Conservation (phyloP, 2,329 filamentous ascomycete genomes). For the Ilyonectria robusta region DNA sequence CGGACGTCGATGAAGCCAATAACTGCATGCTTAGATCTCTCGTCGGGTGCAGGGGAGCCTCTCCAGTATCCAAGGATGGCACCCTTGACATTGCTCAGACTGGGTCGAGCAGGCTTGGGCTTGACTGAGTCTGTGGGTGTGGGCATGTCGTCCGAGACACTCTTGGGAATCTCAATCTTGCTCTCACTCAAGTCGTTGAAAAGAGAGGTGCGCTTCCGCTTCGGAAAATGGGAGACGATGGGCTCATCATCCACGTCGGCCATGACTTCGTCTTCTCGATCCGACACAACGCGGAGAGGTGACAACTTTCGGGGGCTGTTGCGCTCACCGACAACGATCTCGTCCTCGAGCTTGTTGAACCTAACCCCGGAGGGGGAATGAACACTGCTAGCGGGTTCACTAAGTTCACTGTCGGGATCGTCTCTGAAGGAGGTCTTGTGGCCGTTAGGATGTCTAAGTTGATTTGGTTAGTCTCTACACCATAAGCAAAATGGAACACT, state of each 20-base stretch:
- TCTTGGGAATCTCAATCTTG: slow-evolving; percentile 57
- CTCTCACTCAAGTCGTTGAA: slow-evolving; percentile 66
- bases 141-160: slow-evolving; percentile 51
- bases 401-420: slow-evolving; percentile 61
- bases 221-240: slow-evolving; percentile 61
- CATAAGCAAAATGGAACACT: slow-evolving; percentile 8
- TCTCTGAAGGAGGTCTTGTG: slow-evolving; percentile 51
- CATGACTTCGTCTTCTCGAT: slow-evolving; percentile 61
- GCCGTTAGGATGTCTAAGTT: slow-evolving; percentile 48
- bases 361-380: slow-evolving; percentile 56
- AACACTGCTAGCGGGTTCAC: slow-evolving; percentile 55
- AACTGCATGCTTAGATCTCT: slow-evolving; percentile 68
- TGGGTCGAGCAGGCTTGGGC: slow-evolving; percentile 48
- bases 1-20: slow-evolving; percentile 75
- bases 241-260: slow-evolving; percentile 58
- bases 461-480: slow-evolving; percentile 41
- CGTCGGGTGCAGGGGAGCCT: slow-evolving; percentile 66
- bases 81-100: slow-evolving; percentile 57
- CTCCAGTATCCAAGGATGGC: slow-evolving; percentile 73
- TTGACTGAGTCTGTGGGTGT: slow-evolving; percentile 39
- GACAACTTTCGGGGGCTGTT: slow-evolving; percentile 57
- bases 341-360: slow-evolving; percentile 62
- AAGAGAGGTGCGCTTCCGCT: slow-evolving; percentile 68
- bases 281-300: slow-evolving; percentile 50
- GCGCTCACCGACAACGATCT: slow-evolving; percentile 66